Conservation (phyloP, 495 filamentous ascomycete genomes). For the Rusavskia elegans region DNA sequence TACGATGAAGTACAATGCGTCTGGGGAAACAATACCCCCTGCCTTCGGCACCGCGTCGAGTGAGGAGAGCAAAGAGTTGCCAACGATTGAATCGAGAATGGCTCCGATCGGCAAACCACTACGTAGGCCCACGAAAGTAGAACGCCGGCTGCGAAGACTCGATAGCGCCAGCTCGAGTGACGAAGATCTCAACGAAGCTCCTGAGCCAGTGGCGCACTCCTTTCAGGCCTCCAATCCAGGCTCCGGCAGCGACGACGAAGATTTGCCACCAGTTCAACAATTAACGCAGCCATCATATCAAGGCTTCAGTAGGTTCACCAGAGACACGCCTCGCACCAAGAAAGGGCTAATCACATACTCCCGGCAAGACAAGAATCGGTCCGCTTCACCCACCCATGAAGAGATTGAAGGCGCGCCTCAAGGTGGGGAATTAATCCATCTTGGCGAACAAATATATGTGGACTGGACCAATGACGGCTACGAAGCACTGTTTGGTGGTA, state of each 20-base stretch:
- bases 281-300: constrained; percentile 4
- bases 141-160: not conserved
- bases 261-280: constrained; percentile 7
- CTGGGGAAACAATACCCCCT: constrained; percentile 38
- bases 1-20: constrained; percentile 42
- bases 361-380: constrained; percentile 12
- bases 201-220: not conserved
- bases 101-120: not conserved
- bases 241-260: constrained; percentile 18
- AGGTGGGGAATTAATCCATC: constrained; percentile 42
- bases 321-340: constrained; percentile 7
- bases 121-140: not conserved
- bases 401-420: constrained; percentile 2
- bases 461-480: constrained; percentile 60
- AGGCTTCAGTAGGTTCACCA: constrained; percentile 11
- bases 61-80: constrained; percentile 37
- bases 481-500: constrained; percentile 54
- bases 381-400: not conserved
- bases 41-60: constrained; percentile 40
- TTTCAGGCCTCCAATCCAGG: constrained; percentile 2
- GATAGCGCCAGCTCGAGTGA: constrained; percentile 16
- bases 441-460: constrained; percentile 68
- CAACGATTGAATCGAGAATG: constrained; percentile 37
- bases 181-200: constrained; percentile 13
- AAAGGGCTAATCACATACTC: constrained; percentile 16